These are phyloP conservation scores for Fusarium falciforme DNA, from an alignment of 2,329 filamentous ascomycete species.

Conservation along the genomic window DNA sequence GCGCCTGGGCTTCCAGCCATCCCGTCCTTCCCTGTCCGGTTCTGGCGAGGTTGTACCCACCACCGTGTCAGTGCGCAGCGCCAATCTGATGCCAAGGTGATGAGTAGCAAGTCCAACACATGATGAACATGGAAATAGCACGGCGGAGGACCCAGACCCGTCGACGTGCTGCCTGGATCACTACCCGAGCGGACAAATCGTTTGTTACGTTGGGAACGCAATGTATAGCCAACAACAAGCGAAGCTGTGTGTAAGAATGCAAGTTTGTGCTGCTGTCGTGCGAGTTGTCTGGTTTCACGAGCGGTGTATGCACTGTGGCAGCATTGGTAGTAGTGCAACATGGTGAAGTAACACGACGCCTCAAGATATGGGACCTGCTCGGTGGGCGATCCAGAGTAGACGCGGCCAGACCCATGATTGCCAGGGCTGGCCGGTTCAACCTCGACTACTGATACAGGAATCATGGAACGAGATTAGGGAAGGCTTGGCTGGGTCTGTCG, in stretches of 20 bases:
- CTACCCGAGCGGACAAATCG: not conserved
- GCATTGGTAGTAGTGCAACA: constrained; percentile 12
- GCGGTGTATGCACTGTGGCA: constrained; percentile 11
- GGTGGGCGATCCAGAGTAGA: too few relatives aligned
- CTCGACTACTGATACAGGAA: not conserved
- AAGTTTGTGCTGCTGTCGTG: constrained; percentile 2
- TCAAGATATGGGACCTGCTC: not conserved
- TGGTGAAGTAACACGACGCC: not conserved
- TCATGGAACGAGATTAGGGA: not conserved
- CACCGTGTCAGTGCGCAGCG: constrained; percentile 1
- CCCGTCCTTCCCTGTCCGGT: not conserved
- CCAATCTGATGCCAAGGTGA: not conserved
- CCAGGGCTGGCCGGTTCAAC: not conserved
- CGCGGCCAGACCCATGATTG: not conserved
- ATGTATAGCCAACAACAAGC: constrained; percentile 21
- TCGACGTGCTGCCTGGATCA: not conserved
- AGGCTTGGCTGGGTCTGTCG: not conserved
- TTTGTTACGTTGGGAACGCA: constrained; percentile 5
- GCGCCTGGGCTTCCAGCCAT: not conserved
- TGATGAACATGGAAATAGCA: not conserved
- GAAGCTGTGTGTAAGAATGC: constrained; percentile 16
- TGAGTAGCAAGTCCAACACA: not conserved
- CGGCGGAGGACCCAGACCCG: not conserved
- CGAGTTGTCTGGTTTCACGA: not conserved
- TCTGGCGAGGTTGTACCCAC: not conserved